Percentiles rank a stretch among this genome's conserved stretches.
Conservation (phyloP, 768 basidiomycete species). For the Boletus rubropictus region DNA sequence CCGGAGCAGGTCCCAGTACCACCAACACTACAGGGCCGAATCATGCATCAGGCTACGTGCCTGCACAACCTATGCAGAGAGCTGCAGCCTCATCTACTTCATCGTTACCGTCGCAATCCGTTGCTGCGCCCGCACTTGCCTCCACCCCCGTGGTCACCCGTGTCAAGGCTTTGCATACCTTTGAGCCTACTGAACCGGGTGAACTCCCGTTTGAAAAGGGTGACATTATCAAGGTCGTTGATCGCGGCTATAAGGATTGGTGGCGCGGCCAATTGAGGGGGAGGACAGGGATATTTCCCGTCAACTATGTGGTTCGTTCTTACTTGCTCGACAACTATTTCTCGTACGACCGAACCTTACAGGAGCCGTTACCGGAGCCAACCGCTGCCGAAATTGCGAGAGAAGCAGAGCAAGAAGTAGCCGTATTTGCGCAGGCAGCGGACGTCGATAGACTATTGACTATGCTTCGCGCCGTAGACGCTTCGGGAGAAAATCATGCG, state of each 20-base stretch:
- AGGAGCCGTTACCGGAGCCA: conserved; percentile 86
- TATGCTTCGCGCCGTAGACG: conserved; percentile 69
- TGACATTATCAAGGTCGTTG: conserved; percentile 91
- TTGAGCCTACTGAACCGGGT: conserved; percentile 80
- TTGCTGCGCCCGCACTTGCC: conserved; percentile 13
- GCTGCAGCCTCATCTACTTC: conserved; percentile 26
- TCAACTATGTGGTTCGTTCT: conserved; percentile 83
- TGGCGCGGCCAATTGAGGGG: conserved; percentile 92
- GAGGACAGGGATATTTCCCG: conserved; percentile 91
- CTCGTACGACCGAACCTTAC: background rate
- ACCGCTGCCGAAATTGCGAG: conserved; percentile 66
- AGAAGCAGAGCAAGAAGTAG: conserved; percentile 83
- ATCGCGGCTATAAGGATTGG: conserved; percentile 94
- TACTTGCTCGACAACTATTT: background rate
- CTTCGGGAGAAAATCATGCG: conserved; percentile 74
- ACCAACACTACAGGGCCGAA: conserved; percentile 27
- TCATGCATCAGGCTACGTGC: conserved; percentile 51
- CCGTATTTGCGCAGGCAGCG: conserved; percentile 80
- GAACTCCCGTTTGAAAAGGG: conserved; percentile 91
- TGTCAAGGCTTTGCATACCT: conserved; percentile 84
- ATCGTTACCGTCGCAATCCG: conserved; percentile 21
- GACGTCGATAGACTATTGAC: conserved; percentile 76
- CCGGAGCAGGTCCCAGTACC: conserved; percentile 22
- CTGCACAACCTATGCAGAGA: conserved; percentile 46
- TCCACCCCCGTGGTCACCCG: conserved; percentile 56